These are phyloP conservation scores for Cladosporium velox DNA, from an alignment of 2,329 filamentous ascomycete species.

Conservation along the genomic window DNA sequence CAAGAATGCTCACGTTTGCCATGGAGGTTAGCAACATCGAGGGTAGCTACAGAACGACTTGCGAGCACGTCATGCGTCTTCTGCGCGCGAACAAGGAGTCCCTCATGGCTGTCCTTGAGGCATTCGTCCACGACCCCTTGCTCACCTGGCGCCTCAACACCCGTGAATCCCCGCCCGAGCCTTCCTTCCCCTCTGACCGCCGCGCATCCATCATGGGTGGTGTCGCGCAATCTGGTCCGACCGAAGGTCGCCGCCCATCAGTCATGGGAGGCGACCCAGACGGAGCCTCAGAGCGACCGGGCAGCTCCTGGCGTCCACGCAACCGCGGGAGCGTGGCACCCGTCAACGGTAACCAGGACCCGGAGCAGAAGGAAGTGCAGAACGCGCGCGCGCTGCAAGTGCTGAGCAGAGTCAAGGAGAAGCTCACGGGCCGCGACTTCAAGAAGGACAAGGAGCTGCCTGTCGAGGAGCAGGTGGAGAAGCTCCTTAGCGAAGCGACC, in stretches of 20 bases:
- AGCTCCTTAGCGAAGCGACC: slow-evolving; percentile 90
- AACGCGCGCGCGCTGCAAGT: slow-evolving; percentile 93
- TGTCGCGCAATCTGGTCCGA: slow-evolving; percentile 34
- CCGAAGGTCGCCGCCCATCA: slow-evolving; percentile 33
- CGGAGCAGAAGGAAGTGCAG: slow-evolving; percentile 69
- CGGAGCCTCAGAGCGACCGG: slow-evolving; percentile 30
- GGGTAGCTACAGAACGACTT: slow-evolving; percentile 96
- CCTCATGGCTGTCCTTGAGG: slow-evolving; percentile 96
- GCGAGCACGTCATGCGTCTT: slow-evolving; percentile 97
- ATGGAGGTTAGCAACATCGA: slow-evolving; percentile 99
- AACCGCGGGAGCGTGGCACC: slow-evolving; percentile 33
- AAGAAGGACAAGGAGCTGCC: slow-evolving; percentile 81
- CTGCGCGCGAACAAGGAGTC: slow-evolving; percentile 97
- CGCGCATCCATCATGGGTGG: slow-evolving; percentile 60
- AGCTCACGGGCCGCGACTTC: slow-evolving; percentile 92
- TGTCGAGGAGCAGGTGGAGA: slow-evolving; percentile 86
- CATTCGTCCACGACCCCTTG: slow-evolving; percentile 98
- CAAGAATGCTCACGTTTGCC: slow-evolving; percentile 97
- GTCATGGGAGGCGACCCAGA: slow-evolving; percentile 36
- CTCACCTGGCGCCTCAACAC: slow-evolving; percentile 88
- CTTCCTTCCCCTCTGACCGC: slow-evolving; percentile 62
- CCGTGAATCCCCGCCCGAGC: slow-evolving; percentile 61
- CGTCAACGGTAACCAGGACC: slow-evolving; percentile 40
- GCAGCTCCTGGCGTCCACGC: slow-evolving; percentile 36
- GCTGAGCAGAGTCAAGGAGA: slow-evolving; percentile 87